phyloP scores from a whole-genome alignment of 2,329 filamentous ascomycete genomes.

The Fusarium abutilonis region DNA sequence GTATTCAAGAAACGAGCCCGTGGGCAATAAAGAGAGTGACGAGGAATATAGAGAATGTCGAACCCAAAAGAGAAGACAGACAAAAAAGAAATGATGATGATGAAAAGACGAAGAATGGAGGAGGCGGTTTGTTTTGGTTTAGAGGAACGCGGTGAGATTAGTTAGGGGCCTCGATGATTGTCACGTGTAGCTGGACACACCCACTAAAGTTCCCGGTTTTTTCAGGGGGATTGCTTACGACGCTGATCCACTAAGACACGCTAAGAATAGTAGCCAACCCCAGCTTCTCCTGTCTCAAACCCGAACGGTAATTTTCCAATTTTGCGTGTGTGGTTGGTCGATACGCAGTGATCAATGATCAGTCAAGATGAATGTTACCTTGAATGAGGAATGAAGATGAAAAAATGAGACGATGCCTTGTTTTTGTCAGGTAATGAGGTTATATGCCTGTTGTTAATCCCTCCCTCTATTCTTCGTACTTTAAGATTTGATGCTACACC shows the following conservation, averaged over 20 bases:
- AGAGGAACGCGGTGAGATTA: slow-evolving; percentile 41
- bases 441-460: not conserved
- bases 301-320: slow-evolving; percentile 38
- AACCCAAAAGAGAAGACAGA: slow-evolving; percentile 29
- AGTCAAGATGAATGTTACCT: slow-evolving; percentile 25
- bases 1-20: slow-evolving; percentile 27
- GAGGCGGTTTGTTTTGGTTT: slow-evolving; percentile 29
- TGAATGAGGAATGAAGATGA: not conserved
- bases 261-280: slow-evolving; percentile 41
- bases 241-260: slow-evolving; percentile 26
- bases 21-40: slow-evolving; percentile 41
- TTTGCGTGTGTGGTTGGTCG: slow-evolving; percentile 17
- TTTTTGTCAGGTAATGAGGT: not conserved
- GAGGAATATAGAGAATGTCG: slow-evolving; percentile 38
- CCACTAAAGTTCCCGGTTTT: slow-evolving; percentile 36
- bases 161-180: slow-evolving; percentile 25
- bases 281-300: slow-evolving; percentile 40
- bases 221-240: slow-evolving; percentile 41
- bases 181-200: slow-evolving; percentile 32
- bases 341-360: slow-evolving; percentile 11
- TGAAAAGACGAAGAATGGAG: slow-evolving; percentile 28
- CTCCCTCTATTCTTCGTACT: slow-evolving; percentile 11
- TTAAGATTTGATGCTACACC: slow-evolving; percentile 13
- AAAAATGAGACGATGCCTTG: slow-evolving; percentile 4
- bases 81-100: slow-evolving; percentile 29